phyloP scores from a whole-genome alignment of 768 basidiomycete species.

The Tephrocybe sp. region DNA sequence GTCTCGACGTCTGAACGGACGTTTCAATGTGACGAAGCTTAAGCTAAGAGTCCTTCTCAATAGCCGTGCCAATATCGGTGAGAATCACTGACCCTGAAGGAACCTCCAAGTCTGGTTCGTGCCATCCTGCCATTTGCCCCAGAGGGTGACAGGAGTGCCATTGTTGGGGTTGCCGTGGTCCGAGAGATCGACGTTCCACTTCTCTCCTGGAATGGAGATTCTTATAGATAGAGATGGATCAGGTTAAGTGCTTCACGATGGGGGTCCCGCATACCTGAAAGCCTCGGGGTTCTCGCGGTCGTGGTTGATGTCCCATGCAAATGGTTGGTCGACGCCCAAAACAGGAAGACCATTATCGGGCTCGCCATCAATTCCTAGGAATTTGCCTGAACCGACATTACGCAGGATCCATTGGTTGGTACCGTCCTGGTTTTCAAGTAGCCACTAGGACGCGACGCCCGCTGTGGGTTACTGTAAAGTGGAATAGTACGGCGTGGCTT shows the following conservation, averaged over 20 bases:
- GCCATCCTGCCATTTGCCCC: conserved; percentile 36
- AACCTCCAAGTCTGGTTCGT: conserved; percentile 44
- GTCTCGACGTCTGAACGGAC: no score
- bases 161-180: conserved; percentile 39
- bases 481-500: no score
- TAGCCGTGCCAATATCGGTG: no score
- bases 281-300: conserved; percentile 13
- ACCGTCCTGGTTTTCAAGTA: conserved; percentile 1
- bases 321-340: conserved; percentile 11
- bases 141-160: conserved; percentile 40
- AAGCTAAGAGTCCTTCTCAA: no score
- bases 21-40: no score
- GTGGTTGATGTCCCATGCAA: conserved; percentile 22
- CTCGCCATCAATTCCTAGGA: conserved; percentile 12
- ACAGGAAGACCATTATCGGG: conserved; percentile 10
- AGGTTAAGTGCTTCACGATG: no score
- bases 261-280: no score
- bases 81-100: conserved; percentile 4
- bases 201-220: conserved; percentile 29
- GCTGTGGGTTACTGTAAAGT: no score
- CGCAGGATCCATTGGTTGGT: conserved; percentile 19
- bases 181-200: conserved; percentile 36
- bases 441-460: no score
- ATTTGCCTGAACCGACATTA: conserved; percentile 17
- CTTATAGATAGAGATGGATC: conserved; percentile 24